Evolutionary conservation across 352 stramenopile genomes (phyloP), one percentile per base, ranked within the genome.

Genomic region (Globisporangium polare): DNA sequence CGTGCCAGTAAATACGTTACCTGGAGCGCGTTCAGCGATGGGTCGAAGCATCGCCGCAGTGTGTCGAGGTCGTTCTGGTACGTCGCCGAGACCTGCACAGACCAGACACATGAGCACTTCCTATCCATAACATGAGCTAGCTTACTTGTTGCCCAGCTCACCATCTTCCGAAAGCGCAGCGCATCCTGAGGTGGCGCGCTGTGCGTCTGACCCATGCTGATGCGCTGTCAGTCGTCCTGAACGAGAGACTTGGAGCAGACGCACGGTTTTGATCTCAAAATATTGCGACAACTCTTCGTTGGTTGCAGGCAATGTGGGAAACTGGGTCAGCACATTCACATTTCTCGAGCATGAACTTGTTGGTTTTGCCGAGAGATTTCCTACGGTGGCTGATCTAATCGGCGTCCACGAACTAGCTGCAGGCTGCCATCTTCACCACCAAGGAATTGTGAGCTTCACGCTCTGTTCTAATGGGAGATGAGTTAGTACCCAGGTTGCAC

Each of bases 81-180:
- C 51, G 74, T 66, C n/a, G 78, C 70, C 29, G 77, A 33, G 35
- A 72, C 80, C 75, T 88, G 52, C 1, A 31, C 18, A 47, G 8
- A 13, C 24, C 31, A 53, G 20, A 13, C 10, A 33, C 18, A 46
- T 17, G 29, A 63, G 10, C 22, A 24, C 37, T 58, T 17, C 20
- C 22, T 5, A 9, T 10, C 41, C n/a, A n/a, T n/a, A 13, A 65
- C 5, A 43, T 20, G 9, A 35, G 2, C 29, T 18, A 5, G 33
- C 1, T 27, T 20, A n/a, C 2, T 29, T 2, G 18, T 22, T 46
- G 1, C 17, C 60, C 17, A 22, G 42, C 67, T 58, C 61, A 81
- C 66, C 75, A 87, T 85, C 35, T 71, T 65, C 6, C 83, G 79
- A 59, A 92, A 92, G 27, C 72, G 74, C 46, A 73, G 56, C 42